phyloP scores from a whole-genome alignment of 495 filamentous ascomycete genomes.

The Aspergillus conjunctus region DNA sequence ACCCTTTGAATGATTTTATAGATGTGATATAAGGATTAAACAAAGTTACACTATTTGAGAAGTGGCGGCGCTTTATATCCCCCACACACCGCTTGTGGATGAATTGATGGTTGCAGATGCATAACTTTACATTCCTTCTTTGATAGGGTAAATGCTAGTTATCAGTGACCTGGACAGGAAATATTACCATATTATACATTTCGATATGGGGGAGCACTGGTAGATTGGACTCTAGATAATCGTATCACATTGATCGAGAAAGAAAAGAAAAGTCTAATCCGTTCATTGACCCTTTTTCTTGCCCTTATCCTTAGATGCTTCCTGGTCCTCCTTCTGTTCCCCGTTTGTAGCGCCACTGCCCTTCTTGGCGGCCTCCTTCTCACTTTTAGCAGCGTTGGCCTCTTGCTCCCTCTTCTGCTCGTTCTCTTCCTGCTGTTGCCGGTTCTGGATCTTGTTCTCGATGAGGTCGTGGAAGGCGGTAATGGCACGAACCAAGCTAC shows the following conservation, averaged over 20 bases:
- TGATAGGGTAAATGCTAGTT: background rate
- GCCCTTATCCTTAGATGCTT: conserved; percentile 60
- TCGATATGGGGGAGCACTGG: conserved; percentile 20
- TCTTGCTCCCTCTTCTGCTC: conserved; percentile 78
- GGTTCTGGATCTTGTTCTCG: conserved; percentile 99
- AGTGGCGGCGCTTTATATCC: no score
- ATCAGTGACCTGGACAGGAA: background rate
- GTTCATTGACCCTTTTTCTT: conserved; percentile 58
- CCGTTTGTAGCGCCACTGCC: conserved; percentile 58
- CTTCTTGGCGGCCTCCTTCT: conserved; percentile 66
- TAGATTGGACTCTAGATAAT: conserved; percentile 30
- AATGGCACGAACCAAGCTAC: conserved; percentile 93
- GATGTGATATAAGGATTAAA: no score
- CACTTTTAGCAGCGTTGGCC: conserved; percentile 55
- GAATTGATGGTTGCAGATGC: no score
- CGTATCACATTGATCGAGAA: conserved; percentile 33
- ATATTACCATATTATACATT: conserved; percentile 35
- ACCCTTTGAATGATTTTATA: no score
- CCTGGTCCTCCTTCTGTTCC: conserved; percentile 69
- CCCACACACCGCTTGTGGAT: no score
- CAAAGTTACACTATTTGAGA: no score
- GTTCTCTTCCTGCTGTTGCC: conserved; percentile 94
- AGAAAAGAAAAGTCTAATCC: conserved; percentile 14
- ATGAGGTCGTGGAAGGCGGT: conserved; percentile 99
- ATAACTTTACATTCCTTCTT: no score